Evolutionary conservation across 2,329 filamentous ascomycete species (phyloP).

Genomic region (Camptophora hylomeconis): DNA sequence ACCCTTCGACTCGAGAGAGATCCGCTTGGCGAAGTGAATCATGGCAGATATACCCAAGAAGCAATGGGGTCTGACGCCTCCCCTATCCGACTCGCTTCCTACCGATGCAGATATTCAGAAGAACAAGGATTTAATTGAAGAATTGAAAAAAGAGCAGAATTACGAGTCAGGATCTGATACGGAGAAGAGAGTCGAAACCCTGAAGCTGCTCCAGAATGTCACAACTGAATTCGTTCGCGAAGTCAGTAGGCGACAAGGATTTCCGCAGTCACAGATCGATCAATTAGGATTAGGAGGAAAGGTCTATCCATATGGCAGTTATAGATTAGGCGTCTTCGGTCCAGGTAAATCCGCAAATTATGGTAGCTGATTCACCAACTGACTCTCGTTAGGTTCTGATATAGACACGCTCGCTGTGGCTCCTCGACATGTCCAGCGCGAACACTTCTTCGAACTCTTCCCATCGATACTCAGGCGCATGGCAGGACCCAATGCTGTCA

Average conservation of each 20-base stretch:
- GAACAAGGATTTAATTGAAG: conserved; percentile 67
- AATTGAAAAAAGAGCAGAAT: conserved; percentile 79
- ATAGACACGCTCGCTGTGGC: conserved; percentile 92
- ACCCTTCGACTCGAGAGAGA: too few species aligned
- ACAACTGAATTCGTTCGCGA: conserved; percentile 76
- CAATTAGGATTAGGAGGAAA: conserved; percentile 73
- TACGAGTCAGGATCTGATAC: conserved; percentile 79
- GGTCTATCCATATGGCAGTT: conserved; percentile 93
- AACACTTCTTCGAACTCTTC: conserved; percentile 87
- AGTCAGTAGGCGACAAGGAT: conserved; percentile 60
- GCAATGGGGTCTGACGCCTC: conserved; percentile 65
- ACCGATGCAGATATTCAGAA: conserved; percentile 63
- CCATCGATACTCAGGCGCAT: conserved; percentile 66
- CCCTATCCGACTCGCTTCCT: conserved; percentile 66
- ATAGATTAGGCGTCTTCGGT: conserved; percentile 82
- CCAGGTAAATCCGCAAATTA: conserved; percentile 39
- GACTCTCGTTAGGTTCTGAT: conserved; percentile 56
- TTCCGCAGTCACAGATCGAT: conserved; percentile 65
- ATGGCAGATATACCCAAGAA: too few species aligned
- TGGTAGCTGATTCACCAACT: conserved; percentile 3
- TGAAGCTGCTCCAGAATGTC: conserved; percentile 64
- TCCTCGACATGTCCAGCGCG: conserved; percentile 74
- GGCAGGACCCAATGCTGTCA: conserved; percentile 65
- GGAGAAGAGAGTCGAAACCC: conserved; percentile 61
- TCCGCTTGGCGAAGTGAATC: too few species aligned